These are phyloP conservation scores for Cryptococcus sp. DNA, from an alignment of 1,284 basidiomycete genomes.

Conservation along the genomic window DNA sequence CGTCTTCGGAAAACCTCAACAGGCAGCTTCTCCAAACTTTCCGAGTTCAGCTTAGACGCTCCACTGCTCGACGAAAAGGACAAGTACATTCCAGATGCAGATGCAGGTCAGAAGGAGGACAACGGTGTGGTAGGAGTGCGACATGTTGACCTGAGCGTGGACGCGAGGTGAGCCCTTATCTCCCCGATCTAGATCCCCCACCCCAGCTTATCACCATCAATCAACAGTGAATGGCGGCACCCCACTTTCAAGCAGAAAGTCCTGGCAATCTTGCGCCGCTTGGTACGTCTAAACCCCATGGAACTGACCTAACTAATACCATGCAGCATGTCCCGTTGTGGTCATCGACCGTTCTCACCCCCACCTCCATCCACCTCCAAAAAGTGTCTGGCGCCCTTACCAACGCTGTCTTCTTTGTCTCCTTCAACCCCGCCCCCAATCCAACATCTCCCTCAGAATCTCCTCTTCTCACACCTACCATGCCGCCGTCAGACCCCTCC, in stretches of 20 bases:
- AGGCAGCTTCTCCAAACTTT: conserved; percentile 44
- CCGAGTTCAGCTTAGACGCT: conserved; percentile 43
- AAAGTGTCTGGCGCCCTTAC: conserved; percentile 89
- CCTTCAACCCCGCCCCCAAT: conserved; percentile 49
- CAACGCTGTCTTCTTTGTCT: conserved; percentile 92
- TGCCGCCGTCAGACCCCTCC: conserved; percentile 41
- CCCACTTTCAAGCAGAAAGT: conserved; percentile 50
- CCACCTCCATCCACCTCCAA: conserved; percentile 59
- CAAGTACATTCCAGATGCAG: conserved; percentile 16
- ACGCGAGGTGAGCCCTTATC: conserved; percentile 64
- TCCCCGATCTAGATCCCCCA: too few species aligned
- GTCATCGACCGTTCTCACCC: conserved; percentile 47
- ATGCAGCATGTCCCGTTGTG: conserved; percentile 44
- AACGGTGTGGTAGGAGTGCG: conserved; percentile 61
- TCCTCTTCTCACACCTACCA: conserved; percentile 46
- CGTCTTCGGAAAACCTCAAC: conserved; percentile 35
- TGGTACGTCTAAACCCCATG: conserved; percentile 23
- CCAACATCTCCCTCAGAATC: conserved; percentile 46
- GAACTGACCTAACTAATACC: conserved; percentile 2
- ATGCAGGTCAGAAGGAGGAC: conserved; percentile 5
- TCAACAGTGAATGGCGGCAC: conserved; percentile 44
- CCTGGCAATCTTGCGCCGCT: conserved; percentile 34
- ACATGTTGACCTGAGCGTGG: conserved; percentile 61
- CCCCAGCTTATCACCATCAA: background rate
- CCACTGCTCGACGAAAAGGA: conserved; percentile 20